Percentiles rank a stretch among this genome's conserved stretches.
Evolutionary conservation across 2,329 filamentous ascomycete genomes (phyloP).

Genomic region (Scedosporium apiospermum): DNA sequence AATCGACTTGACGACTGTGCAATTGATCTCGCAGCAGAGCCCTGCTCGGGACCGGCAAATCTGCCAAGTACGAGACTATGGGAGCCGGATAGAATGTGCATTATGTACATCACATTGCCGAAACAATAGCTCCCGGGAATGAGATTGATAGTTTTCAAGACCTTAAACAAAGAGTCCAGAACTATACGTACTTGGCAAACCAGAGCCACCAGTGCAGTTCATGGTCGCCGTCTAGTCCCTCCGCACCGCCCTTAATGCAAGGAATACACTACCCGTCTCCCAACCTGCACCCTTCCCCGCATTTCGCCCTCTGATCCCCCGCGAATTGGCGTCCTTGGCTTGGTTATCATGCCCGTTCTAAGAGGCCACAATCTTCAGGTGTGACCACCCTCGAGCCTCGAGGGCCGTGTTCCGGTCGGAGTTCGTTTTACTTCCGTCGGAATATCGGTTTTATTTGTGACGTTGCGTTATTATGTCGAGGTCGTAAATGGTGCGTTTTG

Average conservation of each 20-base stretch:
- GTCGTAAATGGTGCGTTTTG: no score
- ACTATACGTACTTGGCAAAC: no score
- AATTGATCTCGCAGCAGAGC: no score
- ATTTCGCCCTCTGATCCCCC: not conserved
- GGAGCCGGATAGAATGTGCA: no score
- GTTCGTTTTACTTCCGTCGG: not conserved
- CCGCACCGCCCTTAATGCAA: not conserved
- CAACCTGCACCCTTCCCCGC: not conserved
- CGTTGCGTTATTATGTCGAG: not conserved
- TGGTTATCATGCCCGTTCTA: not conserved
- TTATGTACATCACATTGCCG: no score
- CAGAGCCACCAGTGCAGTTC: no score
- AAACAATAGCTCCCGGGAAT: no score
- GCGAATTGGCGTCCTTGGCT: not conserved
- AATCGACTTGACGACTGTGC: not conserved
- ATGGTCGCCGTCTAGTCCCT: no score
- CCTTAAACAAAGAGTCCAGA: no score
- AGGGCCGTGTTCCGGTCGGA: not conserved
- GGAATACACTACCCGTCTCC: not conserved
- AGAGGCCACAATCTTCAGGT: not conserved
- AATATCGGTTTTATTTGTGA: not conserved
- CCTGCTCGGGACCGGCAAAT: no score
- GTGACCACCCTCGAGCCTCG: not conserved
- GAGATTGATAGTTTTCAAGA: no score
- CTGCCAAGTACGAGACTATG: not conserved